These are phyloP conservation scores for Casuarina cunninghamiana DNA, from an alignment of 306 rosid genomes.

Conservation along the genomic window DNA sequence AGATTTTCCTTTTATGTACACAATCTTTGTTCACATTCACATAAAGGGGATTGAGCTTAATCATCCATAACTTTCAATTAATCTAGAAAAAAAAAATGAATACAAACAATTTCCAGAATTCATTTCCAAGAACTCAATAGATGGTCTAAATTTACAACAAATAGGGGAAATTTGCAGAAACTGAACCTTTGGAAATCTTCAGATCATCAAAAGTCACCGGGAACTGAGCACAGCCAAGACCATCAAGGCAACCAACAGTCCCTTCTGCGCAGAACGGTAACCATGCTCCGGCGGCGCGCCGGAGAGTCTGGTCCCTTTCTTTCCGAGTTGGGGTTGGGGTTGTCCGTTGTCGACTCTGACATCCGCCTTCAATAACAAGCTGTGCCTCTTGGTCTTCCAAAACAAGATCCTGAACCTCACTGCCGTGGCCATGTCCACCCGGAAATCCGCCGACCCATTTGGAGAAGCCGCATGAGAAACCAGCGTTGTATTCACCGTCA, in stretches of 20 bases:
- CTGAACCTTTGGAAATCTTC: background rate
- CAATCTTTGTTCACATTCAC: no score
- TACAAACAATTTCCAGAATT: background rate
- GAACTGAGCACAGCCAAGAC: constrained; percentile 27
- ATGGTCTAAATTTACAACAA: no score
- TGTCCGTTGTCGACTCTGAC: constrained; percentile 34
- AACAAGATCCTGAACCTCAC: constrained; percentile 69
- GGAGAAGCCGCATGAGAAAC: background rate
- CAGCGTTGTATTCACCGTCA: constrained; percentile 30
- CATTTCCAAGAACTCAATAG: no score
- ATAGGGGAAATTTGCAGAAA: no score
- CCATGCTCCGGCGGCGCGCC: constrained; percentile 31
- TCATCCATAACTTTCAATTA: no score
- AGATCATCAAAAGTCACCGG: background rate
- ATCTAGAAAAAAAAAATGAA: no score
- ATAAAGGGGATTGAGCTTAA: no score
- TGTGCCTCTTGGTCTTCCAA: constrained; percentile 63
- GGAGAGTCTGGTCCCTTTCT: constrained; percentile 56
- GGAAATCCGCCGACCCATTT: constrained; percentile 21
- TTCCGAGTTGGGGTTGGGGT: background rate
- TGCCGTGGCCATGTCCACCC: constrained; percentile 57
- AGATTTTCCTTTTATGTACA: no score
- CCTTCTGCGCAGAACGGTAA: constrained; percentile 28
- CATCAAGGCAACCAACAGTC: constrained; percentile 28
- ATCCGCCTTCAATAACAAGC: constrained; percentile 45